phyloP scores from a whole-genome alignment of 2,329 filamentous ascomycete species.

The Aureobasidium lini region DNA sequence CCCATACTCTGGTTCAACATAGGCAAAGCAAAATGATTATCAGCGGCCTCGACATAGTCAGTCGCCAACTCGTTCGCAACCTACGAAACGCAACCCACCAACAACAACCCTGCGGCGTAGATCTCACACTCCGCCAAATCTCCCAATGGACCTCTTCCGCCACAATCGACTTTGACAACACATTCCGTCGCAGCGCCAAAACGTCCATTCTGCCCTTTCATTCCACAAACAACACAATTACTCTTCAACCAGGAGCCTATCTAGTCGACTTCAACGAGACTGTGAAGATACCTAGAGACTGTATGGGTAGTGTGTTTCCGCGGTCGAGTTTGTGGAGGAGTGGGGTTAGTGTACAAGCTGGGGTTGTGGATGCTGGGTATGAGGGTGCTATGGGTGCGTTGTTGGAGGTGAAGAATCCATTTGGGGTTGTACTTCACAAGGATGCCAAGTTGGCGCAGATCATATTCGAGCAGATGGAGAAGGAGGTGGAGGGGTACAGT shows the following conservation, averaged over 20 bases:
- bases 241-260: conserved; percentile 26
- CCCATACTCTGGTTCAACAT: too few relatives aligned
- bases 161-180: conserved; percentile 1
- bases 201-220: background rate
- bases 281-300: conserved; percentile 31
- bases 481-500: conserved; percentile 31
- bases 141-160: background rate
- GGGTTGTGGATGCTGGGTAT: conserved; percentile 38
- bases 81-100: background rate
- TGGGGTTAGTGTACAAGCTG: conserved; percentile 31
- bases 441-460: conserved; percentile 35
- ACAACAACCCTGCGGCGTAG: conserved; percentile 6
- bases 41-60: background rate
- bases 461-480: conserved; percentile 32
- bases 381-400: conserved; percentile 34
- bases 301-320: conserved; percentile 34
- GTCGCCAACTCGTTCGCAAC: background rate
- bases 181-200: background rate
- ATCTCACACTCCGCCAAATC: background rate
- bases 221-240: background rate
- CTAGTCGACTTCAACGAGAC: conserved; percentile 36
- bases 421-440: conserved; percentile 28
- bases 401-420: conserved; percentile 22
- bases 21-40: background rate
- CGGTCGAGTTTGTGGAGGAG: conserved; percentile 36